A percentile compares a stretch with the other conserved stretches of the same genome.
These are phyloP conservation scores for Panicum virgatum DNA, from an alignment of 202 grass and related monocot species.

Conservation along the genomic window DNA sequence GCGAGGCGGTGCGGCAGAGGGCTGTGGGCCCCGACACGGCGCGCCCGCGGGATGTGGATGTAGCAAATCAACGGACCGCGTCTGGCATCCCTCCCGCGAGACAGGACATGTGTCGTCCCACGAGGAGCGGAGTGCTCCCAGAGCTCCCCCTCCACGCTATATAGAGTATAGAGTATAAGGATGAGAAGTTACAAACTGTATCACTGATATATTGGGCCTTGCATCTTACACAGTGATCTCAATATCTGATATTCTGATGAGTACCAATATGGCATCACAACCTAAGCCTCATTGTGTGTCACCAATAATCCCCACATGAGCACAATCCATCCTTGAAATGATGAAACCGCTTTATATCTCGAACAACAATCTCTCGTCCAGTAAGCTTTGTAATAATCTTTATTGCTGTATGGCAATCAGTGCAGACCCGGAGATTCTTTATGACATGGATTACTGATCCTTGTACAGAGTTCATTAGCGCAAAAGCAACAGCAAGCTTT, in stretches of 20 bases:
- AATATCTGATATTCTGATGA: slow-evolving; percentile 10
- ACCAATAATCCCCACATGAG: slow-evolving; percentile 89
- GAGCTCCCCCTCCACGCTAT: too few species aligned
- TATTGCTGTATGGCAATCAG: slow-evolving; percentile 77
- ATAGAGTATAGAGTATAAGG: too few species aligned
- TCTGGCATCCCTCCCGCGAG: too few species aligned
- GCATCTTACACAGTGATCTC: slow-evolving; percentile 14
- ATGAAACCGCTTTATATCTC: slow-evolving; percentile 85
- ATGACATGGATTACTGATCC: slow-evolving; percentile 76
- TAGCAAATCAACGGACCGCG: too few species aligned
- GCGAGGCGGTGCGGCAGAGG: too few species aligned
- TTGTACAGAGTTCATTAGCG: slow-evolving; percentile 62
- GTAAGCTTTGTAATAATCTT: slow-evolving; percentile 75
- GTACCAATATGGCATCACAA: slow-evolving; percentile 19
- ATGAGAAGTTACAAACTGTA: background rate
- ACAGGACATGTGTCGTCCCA: too few species aligned
- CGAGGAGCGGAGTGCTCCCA: too few species aligned
- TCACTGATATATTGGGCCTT: slow-evolving; percentile 12
- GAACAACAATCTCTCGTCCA: slow-evolving; percentile 66
- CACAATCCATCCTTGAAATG: slow-evolving; percentile 82
- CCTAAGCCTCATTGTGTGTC: slow-evolving; percentile 21
- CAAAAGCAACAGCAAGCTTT: slow-evolving; percentile 90
- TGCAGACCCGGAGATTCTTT: slow-evolving; percentile 85
- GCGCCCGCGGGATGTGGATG: too few species aligned
- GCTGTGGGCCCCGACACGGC: too few species aligned